Evolutionary conservation across 164 flowering plant species (phyloP).

Genomic region (Tetracentron sinense): DNA sequence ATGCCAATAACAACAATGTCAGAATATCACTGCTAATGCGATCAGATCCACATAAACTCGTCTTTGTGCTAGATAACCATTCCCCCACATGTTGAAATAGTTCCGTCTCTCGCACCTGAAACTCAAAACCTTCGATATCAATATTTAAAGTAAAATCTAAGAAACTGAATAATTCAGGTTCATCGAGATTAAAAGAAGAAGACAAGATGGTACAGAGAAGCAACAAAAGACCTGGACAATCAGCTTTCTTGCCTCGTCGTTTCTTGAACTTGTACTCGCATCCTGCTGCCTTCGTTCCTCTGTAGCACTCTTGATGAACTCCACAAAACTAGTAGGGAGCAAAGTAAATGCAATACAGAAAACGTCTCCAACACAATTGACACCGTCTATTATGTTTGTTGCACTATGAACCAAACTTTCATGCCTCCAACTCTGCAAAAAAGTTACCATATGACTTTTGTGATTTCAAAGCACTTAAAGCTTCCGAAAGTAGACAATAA

Average conservation of each 20-base stretch:
- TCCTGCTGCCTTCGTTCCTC: slow-evolving; percentile 67
- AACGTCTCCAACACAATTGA: slow-evolving; percentile 47
- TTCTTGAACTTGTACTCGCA: slow-evolving; percentile 48
- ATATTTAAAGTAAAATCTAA: background rate
- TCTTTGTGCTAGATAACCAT: slow-evolving; percentile 27
- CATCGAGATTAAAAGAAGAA: no score
- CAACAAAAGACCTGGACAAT: slow-evolving; percentile 5
- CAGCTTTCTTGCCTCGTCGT: slow-evolving; percentile 79
- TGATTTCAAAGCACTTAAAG: no score
- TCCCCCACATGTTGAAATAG: slow-evolving; percentile 47
- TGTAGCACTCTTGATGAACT: slow-evolving; percentile 91
- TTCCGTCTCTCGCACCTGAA: slow-evolving; percentile 54
- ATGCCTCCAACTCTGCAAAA: slow-evolving; percentile 77
- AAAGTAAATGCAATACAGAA: slow-evolving; percentile 54
- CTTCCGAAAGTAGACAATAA: no score
- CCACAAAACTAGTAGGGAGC: slow-evolving; percentile 58
- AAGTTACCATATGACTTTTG: background rate
- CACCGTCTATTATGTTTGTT: slow-evolving; percentile 63
- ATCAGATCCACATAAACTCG: slow-evolving; percentile 32
- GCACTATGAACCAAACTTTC: slow-evolving; percentile 75
- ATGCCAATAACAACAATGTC: slow-evolving; percentile 54
- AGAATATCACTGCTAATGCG: slow-evolving; percentile 55
- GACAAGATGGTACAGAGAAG: no score
- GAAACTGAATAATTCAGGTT: background rate
- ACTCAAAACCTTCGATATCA: background rate